Base-by-base conservation (phyloP, 441 rosid species). In the Pelargonium australe region DNA sequence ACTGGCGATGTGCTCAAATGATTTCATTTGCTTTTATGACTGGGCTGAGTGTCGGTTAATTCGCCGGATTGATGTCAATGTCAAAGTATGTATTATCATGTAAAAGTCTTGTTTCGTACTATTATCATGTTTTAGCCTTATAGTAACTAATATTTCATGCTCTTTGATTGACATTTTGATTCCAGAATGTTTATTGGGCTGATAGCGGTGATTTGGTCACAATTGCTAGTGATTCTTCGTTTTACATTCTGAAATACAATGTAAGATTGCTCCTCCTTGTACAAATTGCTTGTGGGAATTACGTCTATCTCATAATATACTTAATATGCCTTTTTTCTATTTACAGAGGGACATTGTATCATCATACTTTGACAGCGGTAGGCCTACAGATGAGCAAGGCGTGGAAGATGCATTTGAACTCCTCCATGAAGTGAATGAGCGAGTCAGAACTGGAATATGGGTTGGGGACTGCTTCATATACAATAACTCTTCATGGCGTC, bases 391-490 rank as follows among this genome's bases (percentile, higher is more conserved):
- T 74, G 99, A 95, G 68, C 89, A 95, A 84, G 99, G 99, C 69
- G 92, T 92, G 74, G 99, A 92, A 75, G 98, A 95, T 79, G 96
- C 98, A 19, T 95, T 95, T 84, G 99, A 92, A 82, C 96, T 89
- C 80, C 98, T 95, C 62, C 92, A 90, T 80, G 98, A 95, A 83
- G 85, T 87, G 78, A 90, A 86, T 87, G 99, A 95, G 76, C 95
- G 99, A 70, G 96, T 87, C 67, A 85, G 98, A 79, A 92, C 97
- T 70, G 98, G 98, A 64, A 75, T 95, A 64, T 95, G 99, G 99
- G 98, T 95, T 80, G 99, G 99, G 68, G 99, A 95, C 77, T 95
- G 99, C 82, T 95, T 95, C 75, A 95, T 95, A 72, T 95, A 92
- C 79, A 92, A 87, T 76, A 92, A 89, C 82, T 86, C 98, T 47